Evolutionary conservation across 345 rosid species (phyloP).

Genomic region (Diplotaxis tenuifolia): DNA sequence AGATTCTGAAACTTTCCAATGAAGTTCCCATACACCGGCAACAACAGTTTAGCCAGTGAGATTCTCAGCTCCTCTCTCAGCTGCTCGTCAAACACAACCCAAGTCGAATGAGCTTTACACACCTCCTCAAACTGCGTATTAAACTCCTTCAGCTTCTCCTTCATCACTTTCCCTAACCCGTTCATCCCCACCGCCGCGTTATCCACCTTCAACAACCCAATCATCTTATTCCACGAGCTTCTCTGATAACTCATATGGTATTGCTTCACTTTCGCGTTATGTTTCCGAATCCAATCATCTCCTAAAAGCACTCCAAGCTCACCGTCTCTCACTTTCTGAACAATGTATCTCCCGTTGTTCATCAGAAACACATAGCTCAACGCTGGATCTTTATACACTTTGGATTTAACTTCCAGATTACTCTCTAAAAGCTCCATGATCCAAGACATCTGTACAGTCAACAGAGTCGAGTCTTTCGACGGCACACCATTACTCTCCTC

Average conservation of each 20-base stretch:
- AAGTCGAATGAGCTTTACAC: slow-evolving; percentile 52
- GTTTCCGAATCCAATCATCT: slow-evolving; percentile 89
- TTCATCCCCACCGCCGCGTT: slow-evolving; percentile 36
- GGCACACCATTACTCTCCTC: slow-evolving; percentile 54
- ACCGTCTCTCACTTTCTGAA: slow-evolving; percentile 71
- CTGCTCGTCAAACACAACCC: slow-evolving; percentile 68
- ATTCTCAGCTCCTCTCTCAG: slow-evolving; percentile 56
- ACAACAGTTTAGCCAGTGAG: slow-evolving; percentile 45
- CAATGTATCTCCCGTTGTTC: slow-evolving; percentile 83
- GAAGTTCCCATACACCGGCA: slow-evolving; percentile 61
- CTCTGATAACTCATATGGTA: slow-evolving; percentile 54
- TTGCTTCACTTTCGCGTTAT: slow-evolving; percentile 65
- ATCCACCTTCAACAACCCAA: slow-evolving; percentile 56
- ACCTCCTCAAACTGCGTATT: slow-evolving; percentile 49
- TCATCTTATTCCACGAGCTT: slow-evolving; percentile 70
- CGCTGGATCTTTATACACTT: slow-evolving; percentile 65
- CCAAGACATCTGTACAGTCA: slow-evolving; percentile 79
- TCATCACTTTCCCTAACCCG: slow-evolving; percentile 45
- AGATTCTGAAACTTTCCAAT: slow-evolving; percentile 49
- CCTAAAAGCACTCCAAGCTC: slow-evolving; percentile 71
- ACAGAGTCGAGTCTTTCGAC: slow-evolving; percentile 50
- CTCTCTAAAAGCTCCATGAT: slow-evolving; percentile 90
- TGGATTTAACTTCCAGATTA: slow-evolving; percentile 79
- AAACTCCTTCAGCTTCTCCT: slow-evolving; percentile 62
- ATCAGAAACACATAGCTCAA: slow-evolving; percentile 69